Conservation (phyloP, 495 filamentous ascomycete species). For the Penicillium arizonense region DNA sequence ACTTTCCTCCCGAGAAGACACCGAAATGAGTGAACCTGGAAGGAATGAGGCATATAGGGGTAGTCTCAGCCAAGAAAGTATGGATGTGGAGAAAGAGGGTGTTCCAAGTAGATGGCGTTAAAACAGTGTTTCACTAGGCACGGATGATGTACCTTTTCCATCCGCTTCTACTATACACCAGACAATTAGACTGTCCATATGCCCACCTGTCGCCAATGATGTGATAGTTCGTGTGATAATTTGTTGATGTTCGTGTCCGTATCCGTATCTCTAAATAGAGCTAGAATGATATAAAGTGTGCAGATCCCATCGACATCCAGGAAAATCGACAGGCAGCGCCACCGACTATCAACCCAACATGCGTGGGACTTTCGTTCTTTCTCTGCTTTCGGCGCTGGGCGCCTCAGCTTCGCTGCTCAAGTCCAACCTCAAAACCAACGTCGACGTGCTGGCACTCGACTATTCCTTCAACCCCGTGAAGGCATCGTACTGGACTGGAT, state of each 20-base stretch:
- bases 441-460: slow-evolving; percentile 41
- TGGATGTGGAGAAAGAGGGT: too few relatives aligned
- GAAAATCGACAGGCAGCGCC: slow-evolving; percentile 5
- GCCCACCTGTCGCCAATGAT: not conserved
- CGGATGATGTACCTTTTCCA: slow-evolving; percentile 8
- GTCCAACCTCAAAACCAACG: slow-evolving; percentile 37
- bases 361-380: slow-evolving; percentile 27
- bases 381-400: slow-evolving; percentile 30
- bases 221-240: not conserved
- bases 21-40: too few relatives aligned
- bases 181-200: slow-evolving; percentile 1
- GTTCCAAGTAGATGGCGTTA: slow-evolving; percentile 5
- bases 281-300: slow-evolving; percentile 3
- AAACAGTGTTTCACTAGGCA: slow-evolving; percentile 11
- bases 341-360: slow-evolving; percentile 20
- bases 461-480: slow-evolving; percentile 48
- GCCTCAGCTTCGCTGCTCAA: slow-evolving; percentile 21
- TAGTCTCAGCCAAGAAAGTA: too few relatives aligned
- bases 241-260: too few relatives aligned
- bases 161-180: slow-evolving; percentile 2
- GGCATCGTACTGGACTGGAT: slow-evolving; percentile 51
- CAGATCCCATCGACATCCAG: slow-evolving; percentile 6
- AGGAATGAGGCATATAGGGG: too few relatives aligned
- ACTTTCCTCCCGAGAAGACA: too few relatives aligned
- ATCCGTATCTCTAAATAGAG: not conserved